phyloP scores from a whole-genome alignment of 371 early-diverging fungal species.

The Syncephalastrum racemosum region DNA sequence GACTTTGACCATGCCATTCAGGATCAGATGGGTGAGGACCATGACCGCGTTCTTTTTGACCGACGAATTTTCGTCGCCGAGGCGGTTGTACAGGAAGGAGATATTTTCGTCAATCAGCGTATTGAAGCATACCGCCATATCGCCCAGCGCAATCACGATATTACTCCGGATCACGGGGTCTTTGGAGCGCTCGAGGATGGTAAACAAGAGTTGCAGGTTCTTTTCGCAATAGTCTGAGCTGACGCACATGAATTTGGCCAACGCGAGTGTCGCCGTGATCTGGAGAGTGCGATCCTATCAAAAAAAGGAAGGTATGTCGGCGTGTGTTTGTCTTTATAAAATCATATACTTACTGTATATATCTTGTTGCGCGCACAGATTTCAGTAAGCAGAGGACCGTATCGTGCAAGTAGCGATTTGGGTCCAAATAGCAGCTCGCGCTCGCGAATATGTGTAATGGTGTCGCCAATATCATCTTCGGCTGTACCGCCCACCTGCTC shows the following conservation, averaged over 20 bases:
- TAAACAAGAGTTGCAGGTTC: conserved; percentile 88
- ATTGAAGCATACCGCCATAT: conserved; percentile 94
- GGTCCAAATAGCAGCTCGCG: conserved; percentile 84
- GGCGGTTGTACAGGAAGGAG: conserved; percentile 85
- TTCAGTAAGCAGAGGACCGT: conserved; percentile 79
- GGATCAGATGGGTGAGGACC: conserved; percentile 95
- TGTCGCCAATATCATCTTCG: conserved; percentile 95
- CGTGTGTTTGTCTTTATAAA: background rate
- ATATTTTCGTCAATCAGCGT: conserved; percentile 94
- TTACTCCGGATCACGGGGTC: conserved; percentile 84
- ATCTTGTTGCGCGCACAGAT: conserved; percentile 80
- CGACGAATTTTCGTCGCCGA: conserved; percentile 72
- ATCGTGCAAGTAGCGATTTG: conserved; percentile 74
- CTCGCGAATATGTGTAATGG: conserved; percentile 83
- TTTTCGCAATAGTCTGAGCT: conserved; percentile 90
- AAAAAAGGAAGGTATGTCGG: background rate
- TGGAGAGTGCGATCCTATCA: conserved; percentile 77
- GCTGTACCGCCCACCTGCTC: conserved; percentile 90
- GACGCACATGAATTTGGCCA: conserved; percentile 96
- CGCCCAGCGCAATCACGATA: conserved; percentile 94
- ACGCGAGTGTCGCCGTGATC: conserved; percentile 78
- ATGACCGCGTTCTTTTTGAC: conserved; percentile 96
- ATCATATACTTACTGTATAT: conserved; percentile 63
- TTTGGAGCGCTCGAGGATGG: conserved; percentile 80
- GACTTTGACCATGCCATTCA: conserved; percentile 98